Evolutionary conservation across 495 filamentous ascomycete species (phyloP), one percentile per base, ranked within the genome.

Genomic region (Geoglossum glabrum): DNA sequence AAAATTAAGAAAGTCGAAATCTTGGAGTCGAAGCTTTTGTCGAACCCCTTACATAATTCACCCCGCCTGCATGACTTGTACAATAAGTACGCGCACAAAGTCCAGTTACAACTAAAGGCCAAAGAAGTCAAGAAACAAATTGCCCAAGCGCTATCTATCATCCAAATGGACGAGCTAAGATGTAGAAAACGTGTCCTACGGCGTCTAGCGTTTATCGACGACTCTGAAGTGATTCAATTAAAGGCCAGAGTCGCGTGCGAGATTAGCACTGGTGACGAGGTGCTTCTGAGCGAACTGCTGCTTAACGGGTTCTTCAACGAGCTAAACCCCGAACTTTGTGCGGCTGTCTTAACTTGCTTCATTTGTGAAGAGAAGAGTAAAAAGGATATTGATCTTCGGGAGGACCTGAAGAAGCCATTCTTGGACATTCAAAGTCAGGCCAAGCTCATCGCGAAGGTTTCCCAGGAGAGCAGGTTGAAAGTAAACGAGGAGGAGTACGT

Each of bases 271-370:
- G 83, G 83, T 55, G 89, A 95, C 61, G 93, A 97, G 64, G 73
- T 97, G 27, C 80, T 98, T 63, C 78, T 98, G 1, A 84, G 83
- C 47, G 93, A 98, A 70, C 73, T 98, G 30, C 77, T 98, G 4
- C 96, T 98, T 73, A 93, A 96, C 69, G 80, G 89, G 56, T 95
- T 95, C 75, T 98, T 98, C 76, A 97, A 97, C 68, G 88, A 95
- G 63, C 74, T 97, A 28, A 81, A 79, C 0, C 88, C 92, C 0
- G 90, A 97, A 65, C 75, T 90, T 65, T 82, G 79, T 61, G 92
- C 93, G 1, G 79, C 90, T 19, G 76, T 86, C 10, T 74, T 98
- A 55, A 93, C 86, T 65, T 85, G 85, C 62, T 98, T 98, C 71
- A 89, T 97, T 59, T 95, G 95, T 61, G 92, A 98, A 67, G 92